Conservation (phyloP, 352 stramenopile genomes). For the Phytophthora foliorum region DNA sequence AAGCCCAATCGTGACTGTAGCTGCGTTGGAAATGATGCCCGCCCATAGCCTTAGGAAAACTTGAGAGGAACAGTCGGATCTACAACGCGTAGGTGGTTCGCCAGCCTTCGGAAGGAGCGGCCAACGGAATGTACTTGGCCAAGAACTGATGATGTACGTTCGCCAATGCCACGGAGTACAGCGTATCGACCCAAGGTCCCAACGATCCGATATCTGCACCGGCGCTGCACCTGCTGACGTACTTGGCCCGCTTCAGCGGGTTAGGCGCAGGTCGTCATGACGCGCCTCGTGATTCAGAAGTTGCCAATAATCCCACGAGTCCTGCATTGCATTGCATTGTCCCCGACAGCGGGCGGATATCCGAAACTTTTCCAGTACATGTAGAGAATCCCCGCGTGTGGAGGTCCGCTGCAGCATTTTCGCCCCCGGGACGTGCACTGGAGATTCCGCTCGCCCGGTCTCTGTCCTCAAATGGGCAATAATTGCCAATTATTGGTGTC, state of each 20-base stretch:
- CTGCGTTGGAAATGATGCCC: too few relatives aligned
- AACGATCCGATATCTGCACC: constrained; percentile 2
- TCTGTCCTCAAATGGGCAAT: constrained; percentile 3
- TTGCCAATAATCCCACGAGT: neutral
- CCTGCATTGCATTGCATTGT: neutral
- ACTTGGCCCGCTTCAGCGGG: neutral
- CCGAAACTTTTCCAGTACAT: neutral
- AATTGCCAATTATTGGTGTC: constrained; percentile 28
- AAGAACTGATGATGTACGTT: too few relatives aligned
- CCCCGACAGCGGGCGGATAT: neutral
- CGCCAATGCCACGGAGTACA: too few relatives aligned
- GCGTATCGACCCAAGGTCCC: too few relatives aligned
- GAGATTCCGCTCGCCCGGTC: constrained; percentile 17
- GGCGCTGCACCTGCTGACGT: constrained; percentile 7
- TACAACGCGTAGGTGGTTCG: too few relatives aligned
- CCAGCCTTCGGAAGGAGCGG: too few relatives aligned
- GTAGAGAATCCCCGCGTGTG: neutral
- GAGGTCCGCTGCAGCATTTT: neutral
- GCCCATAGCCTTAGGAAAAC: too few relatives aligned
- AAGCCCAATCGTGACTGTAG: too few relatives aligned
- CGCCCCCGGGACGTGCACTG: neutral
- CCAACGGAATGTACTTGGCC: too few relatives aligned
- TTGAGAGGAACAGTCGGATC: too few relatives aligned
- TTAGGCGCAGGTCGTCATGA: neutral
- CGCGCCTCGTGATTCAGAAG: neutral